phyloP scores from a whole-genome alignment of 345 rosid species.

The Salix exigua region DNA sequence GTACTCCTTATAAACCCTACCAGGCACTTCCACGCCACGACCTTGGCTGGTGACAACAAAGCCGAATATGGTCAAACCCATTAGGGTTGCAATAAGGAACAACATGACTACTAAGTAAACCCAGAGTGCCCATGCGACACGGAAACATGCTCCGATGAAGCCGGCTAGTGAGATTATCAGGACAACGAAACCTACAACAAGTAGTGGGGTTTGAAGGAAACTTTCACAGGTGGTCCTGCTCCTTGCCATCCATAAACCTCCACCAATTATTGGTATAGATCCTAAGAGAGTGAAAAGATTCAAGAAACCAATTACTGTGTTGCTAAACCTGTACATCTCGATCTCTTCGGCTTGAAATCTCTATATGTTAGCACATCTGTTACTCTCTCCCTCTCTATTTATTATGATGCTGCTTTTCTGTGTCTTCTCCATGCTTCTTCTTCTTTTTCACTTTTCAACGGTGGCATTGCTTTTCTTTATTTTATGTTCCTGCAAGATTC shows the following conservation, averaged over 20 bases:
- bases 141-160: conserved; percentile 85
- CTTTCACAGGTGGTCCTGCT: conserved; percentile 75
- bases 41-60: conserved; percentile 73
- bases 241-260: conserved; percentile 83
- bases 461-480: conserved; percentile 28
- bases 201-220: conserved; percentile 81
- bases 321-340: conserved; percentile 74
- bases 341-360: neutral
- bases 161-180: conserved; percentile 74
- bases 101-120: conserved; percentile 80
- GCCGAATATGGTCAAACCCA: conserved; percentile 70
- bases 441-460: conserved; percentile 23
- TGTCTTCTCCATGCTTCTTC: conserved; percentile 14
- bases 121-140: conserved; percentile 85
- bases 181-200: conserved; percentile 67
- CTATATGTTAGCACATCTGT: neutral
- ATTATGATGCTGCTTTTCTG: conserved; percentile 16
- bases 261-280: conserved; percentile 81
- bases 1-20: conserved; percentile 69
- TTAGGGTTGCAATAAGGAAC: conserved; percentile 53
- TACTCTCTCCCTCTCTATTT: neutral
- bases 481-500: conserved; percentile 17
- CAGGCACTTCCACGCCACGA: conserved; percentile 66
- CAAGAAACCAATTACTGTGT: conserved; percentile 69
- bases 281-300: conserved; percentile 78